A percentile compares a stretch with the other conserved stretches of the same genome.
phyloP scores from a whole-genome alignment of 352 stramenopile genomes.

The Blastocystis sp. region DNA sequence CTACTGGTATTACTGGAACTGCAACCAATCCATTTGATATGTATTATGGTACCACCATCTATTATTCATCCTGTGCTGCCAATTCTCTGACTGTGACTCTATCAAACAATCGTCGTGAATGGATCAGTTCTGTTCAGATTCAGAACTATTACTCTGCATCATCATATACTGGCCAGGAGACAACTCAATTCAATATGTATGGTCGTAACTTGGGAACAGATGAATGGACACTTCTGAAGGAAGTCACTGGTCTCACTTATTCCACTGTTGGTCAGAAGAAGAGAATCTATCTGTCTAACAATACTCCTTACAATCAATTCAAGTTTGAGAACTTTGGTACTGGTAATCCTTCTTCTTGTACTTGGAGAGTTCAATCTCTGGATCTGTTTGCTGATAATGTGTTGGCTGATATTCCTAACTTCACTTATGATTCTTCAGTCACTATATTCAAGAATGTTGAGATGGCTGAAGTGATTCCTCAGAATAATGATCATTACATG shows the following conservation, averaged over 20 bases:
- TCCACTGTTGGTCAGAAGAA: background rate
- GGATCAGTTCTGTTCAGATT: background rate
- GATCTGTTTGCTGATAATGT: slow-evolving; percentile 7
- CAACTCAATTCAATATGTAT: background rate
- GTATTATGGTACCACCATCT: background rate
- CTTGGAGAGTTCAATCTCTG: background rate
- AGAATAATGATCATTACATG: background rate
- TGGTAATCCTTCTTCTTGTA: background rate
- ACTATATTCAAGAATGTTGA: background rate
- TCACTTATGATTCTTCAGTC: background rate
- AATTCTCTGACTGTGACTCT: background rate
- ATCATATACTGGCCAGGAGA: background rate
- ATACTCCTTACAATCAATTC: background rate
- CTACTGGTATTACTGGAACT: background rate
- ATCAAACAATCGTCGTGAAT: slow-evolving; percentile 30
- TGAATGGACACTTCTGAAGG: background rate
- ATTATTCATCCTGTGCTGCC: background rate
- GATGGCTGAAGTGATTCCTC: slow-evolving; percentile 17
- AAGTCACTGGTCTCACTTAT: background rate
- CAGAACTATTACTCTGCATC: background rate
- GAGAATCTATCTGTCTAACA: background rate
- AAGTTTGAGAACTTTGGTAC: slow-evolving; percentile 25
- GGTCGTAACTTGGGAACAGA: background rate
- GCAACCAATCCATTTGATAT: background rate
- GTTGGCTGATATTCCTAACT: background rate